phyloP scores from a whole-genome alignment of 805 yeast genomes.

The Komagataella pseudopastoris region DNA sequence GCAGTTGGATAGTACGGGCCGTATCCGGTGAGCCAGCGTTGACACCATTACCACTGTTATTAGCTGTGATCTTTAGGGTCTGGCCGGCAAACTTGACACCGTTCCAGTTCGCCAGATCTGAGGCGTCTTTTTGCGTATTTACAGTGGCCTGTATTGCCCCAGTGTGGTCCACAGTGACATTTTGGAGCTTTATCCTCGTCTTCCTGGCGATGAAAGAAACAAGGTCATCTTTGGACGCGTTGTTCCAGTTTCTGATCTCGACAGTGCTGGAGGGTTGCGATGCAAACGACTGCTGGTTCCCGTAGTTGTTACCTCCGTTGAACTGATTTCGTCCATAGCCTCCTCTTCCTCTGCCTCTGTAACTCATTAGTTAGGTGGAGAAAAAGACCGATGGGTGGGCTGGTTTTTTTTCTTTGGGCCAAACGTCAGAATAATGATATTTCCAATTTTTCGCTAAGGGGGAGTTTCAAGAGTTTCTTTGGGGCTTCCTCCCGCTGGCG shows the following conservation, averaged over 20 bases:
- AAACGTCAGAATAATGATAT: neutral
- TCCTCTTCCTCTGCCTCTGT: constrained; percentile 18
- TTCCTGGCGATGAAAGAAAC: constrained; percentile 59
- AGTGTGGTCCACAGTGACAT: constrained; percentile 37
- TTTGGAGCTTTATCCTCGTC: constrained; percentile 37
- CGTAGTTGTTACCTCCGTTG: constrained; percentile 10
- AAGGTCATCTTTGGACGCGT: constrained; percentile 58
- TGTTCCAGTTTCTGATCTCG: constrained; percentile 72
- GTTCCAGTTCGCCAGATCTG: constrained; percentile 41
- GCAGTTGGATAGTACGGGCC: constrained; percentile 40
- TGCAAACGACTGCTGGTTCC: constrained; percentile 12
- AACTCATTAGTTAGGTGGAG: constrained; percentile 8
- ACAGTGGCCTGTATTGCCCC: constrained; percentile 51
- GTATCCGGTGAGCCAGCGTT: constrained; percentile 6
- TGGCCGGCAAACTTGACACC: constrained; percentile 81
- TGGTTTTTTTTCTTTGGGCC: neutral
- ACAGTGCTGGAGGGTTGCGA: constrained; percentile 17
- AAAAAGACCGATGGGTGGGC: neutral
- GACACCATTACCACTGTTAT: constrained; percentile 11
- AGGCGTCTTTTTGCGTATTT: constrained; percentile 38
- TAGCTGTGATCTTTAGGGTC: constrained; percentile 34
- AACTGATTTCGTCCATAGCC: constrained; percentile 5
- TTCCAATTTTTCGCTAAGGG: neutral
- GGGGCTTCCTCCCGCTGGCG: too few species aligned
- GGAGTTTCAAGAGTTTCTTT: neutral